These are phyloP conservation scores for Sapria himalayana DNA, from an alignment of 345 rosid species.

Conservation along the genomic window DNA sequence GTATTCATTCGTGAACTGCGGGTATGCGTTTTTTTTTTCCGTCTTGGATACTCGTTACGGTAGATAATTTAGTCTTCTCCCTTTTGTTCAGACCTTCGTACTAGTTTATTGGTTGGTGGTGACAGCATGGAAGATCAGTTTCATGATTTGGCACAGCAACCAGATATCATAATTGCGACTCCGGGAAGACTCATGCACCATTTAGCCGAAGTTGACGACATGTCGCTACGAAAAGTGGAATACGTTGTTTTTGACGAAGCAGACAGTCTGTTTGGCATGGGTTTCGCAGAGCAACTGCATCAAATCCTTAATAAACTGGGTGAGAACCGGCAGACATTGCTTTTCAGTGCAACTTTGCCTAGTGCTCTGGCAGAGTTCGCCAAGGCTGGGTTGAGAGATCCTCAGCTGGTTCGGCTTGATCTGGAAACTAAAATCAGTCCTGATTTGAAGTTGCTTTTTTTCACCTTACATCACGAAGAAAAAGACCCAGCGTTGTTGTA, in stretches of 20 bases:
- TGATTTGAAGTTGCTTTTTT: constrained; percentile 44
- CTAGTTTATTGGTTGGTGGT: constrained; percentile 80
- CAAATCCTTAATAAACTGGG: constrained; percentile 55
- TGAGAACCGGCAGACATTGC: constrained; percentile 88
- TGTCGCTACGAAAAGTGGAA: constrained; percentile 63
- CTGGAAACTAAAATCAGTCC: constrained; percentile 87
- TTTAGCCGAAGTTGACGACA: constrained; percentile 75
- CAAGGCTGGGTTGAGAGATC: constrained; percentile 79
- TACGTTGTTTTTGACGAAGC: constrained; percentile 97
- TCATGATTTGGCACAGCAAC: constrained; percentile 75
- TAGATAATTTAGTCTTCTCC: background rate
- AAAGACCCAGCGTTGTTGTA: constrained; percentile 68
- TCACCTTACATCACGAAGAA: constrained; percentile 74
- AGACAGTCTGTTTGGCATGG: constrained; percentile 79
- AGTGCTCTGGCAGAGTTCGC: constrained; percentile 98
- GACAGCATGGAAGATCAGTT: constrained; percentile 88
- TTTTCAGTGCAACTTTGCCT: constrained; percentile 87
- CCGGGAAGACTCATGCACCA: constrained; percentile 96
- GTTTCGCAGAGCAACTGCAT: constrained; percentile 81
- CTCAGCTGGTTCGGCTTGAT: constrained; percentile 84
- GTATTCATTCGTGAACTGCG: too few relatives aligned
- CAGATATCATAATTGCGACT: constrained; percentile 83
- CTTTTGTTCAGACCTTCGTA: constrained; percentile 41
- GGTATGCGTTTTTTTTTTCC: too few relatives aligned
- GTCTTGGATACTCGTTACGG: too few relatives aligned